Evolutionary conservation across 768 basidiomycete genomes (phyloP), one percentile per base, ranked within the genome.

Genomic region (Trametes punicea): DNA sequence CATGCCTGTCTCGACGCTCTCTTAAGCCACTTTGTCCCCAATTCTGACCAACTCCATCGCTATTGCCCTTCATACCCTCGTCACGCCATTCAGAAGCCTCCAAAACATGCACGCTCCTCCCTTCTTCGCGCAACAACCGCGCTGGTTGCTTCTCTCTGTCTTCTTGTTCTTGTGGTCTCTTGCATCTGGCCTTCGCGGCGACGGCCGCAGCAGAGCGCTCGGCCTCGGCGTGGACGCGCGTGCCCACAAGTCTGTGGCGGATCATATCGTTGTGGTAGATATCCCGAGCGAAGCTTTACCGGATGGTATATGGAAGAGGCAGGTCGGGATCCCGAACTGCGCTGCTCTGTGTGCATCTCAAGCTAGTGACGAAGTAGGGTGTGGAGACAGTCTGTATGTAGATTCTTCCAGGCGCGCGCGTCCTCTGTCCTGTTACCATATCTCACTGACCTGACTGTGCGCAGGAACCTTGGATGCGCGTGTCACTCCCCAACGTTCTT

Each of bases 151-250:
- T 11, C 55, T 62, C 34, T 59, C 57, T 1, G 21, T 39, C 25
- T 59, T 59, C 54, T 51, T 62, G 48, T 29, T 62, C 39, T 40
- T 62, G 46, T 62, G 61, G 61, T 58, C 56, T n/a, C 45, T 53
- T 25, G 55, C 56, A 3, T 54, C 53, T 3, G 48, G 51, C 30
- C 36, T 54, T 4, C 56, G 56, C 6, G 56, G 53, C 27, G 55
- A 57, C 25, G 30, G 33, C 18, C 42, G 46, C 10, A 25, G 27
- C n/a, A 39, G 38, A 4, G 42, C 48, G 21, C 46, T 59, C 26
- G 61, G 57, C 2, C 20, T 62, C 9, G 61, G 61, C 18, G 57
- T 50, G 20, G 57, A 62, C 6, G 61, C 61, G 4, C 61, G 51
- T 5, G 42, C 45, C 6, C 47, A 44, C 26, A 21, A 25, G 21